Conservation (phyloP, 2,329 filamentous ascomycete species). For the Kalaharituber pfeilii region DNA sequence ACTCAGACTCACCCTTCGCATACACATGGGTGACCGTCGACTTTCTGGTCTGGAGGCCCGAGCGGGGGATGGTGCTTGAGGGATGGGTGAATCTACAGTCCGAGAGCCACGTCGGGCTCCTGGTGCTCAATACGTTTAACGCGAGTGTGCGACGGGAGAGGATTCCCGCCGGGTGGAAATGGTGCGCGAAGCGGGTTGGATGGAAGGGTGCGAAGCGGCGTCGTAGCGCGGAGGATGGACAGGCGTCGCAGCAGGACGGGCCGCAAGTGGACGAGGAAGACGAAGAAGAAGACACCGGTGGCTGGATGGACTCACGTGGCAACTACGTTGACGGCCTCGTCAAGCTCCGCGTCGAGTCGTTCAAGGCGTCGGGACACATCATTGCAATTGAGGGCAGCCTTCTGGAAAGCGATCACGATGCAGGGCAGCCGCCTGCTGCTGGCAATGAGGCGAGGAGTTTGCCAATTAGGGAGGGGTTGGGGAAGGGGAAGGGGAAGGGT, state of each 20-base stretch:
- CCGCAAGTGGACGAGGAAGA: slow-evolving; percentile 38
- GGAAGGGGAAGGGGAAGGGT: background rate
- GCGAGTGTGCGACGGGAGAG: slow-evolving; percentile 63
- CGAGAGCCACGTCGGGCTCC: slow-evolving; percentile 71
- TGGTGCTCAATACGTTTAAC: slow-evolving; percentile 85
- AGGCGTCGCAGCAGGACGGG: slow-evolving; percentile 11
- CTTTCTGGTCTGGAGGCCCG: slow-evolving; percentile 65
- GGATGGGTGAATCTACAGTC: slow-evolving; percentile 74
- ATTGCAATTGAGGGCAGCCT: slow-evolving; percentile 80
- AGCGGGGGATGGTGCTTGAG: slow-evolving; percentile 54
- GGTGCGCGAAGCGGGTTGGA: slow-evolving; percentile 44
- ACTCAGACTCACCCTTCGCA: slow-evolving; percentile 70
- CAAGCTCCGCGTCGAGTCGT: slow-evolving; percentile 68
- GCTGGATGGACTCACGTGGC: slow-evolving; percentile 58
- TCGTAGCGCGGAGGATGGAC: slow-evolving; percentile 11
- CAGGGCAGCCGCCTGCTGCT: slow-evolving; percentile 2
- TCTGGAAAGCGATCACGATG: slow-evolving; percentile 33
- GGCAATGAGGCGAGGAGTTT: background rate
- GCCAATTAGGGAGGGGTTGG: background rate
- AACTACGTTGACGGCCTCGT: slow-evolving; percentile 52
- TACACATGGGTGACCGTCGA: slow-evolving; percentile 82
- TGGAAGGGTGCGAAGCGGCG: slow-evolving; percentile 11
- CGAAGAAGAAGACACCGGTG: slow-evolving; percentile 41
- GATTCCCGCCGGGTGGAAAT: slow-evolving; percentile 63
- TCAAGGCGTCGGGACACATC: slow-evolving; percentile 59